Evolutionary conservation across 306 rosid species (phyloP).

Genomic region (Quercus berberidifolia): DNA sequence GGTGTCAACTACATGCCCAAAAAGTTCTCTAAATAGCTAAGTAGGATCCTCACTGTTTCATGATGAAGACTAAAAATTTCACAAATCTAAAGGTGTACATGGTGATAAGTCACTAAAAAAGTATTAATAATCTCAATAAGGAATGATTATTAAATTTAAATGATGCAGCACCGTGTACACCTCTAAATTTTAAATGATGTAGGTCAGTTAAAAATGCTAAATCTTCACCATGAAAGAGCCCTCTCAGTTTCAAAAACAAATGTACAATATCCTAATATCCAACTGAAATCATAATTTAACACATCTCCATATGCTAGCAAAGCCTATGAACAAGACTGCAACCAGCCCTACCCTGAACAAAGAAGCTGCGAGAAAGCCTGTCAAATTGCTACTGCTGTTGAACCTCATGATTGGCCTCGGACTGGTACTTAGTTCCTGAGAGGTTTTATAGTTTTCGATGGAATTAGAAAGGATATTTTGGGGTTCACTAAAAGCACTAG

Average conservation of each 20-base stretch:
- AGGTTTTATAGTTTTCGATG: conserved; percentile 18
- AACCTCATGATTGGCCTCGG: conserved; percentile 10
- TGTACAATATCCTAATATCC: too few relatives aligned
- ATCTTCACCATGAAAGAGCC: too few relatives aligned
- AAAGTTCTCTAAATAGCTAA: conserved; percentile 22
- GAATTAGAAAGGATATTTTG: conserved; percentile 17
- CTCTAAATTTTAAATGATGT: too few relatives aligned
- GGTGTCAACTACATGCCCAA: conserved; percentile 23
- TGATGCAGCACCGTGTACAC: too few relatives aligned
- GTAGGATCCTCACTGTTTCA: too few relatives aligned
- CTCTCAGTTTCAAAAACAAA: too few relatives aligned
- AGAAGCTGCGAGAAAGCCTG: conserved; percentile 24
- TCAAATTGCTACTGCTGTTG: conserved; percentile 11
- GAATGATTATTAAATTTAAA: too few relatives aligned
- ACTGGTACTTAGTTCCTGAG: conserved; percentile 15
- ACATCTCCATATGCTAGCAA: conserved; percentile 52
- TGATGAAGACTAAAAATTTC: too few relatives aligned
- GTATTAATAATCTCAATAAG: too few relatives aligned
- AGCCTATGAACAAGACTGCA: conserved; percentile 31
- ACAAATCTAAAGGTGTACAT: too few relatives aligned
- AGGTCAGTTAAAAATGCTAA: too few relatives aligned
- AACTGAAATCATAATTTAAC: conserved; percentile 29
- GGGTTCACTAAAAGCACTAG: conserved; percentile 12
- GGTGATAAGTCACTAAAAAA: too few relatives aligned
- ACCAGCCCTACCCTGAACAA: conserved; percentile 35